phyloP scores from a whole-genome alignment of 73 alveolate genomes.

The Diophrys sp. region DNA sequence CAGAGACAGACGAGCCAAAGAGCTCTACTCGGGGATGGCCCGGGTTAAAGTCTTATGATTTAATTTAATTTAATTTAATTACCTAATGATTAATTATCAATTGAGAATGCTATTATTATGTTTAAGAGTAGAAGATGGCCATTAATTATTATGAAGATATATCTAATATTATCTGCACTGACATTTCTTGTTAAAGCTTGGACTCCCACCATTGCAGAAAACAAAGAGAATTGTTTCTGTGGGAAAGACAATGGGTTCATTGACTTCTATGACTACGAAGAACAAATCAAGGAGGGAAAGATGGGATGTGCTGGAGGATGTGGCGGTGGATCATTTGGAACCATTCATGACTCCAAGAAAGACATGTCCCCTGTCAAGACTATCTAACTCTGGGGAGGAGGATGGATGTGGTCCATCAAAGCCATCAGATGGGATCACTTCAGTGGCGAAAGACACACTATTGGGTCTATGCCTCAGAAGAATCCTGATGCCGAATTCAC shows the following conservation, averaged over 20 bases:
- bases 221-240: neutral
- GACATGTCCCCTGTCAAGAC: neutral
- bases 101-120: constrained; percentile 96
- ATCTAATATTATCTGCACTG: too few relatives aligned
- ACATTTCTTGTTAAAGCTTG: too few relatives aligned
- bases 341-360: neutral
- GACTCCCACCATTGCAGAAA: too few relatives aligned
- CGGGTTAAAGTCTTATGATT: too few relatives aligned
- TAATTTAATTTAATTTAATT: too few relatives aligned
- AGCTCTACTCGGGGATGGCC: too few relatives aligned
- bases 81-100: constrained; percentile 96
- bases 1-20: too few relatives aligned
- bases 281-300: neutral
- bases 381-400: neutral
- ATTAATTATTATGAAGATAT: constrained; percentile 98
- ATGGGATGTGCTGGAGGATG: neutral
- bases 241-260: neutral
- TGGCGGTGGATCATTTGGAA: neutral
- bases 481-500: neutral
- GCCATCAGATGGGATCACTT: neutral
- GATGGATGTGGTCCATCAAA: neutral
- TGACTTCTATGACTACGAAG: neutral
- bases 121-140: constrained; percentile 98
- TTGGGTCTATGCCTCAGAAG: neutral
- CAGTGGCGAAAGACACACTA: neutral